Percentiles rank a stretch among this genome's conserved stretches.
phyloP scores from a whole-genome alignment of 805 yeast genomes.

The Saturnispora gosingensis region DNA sequence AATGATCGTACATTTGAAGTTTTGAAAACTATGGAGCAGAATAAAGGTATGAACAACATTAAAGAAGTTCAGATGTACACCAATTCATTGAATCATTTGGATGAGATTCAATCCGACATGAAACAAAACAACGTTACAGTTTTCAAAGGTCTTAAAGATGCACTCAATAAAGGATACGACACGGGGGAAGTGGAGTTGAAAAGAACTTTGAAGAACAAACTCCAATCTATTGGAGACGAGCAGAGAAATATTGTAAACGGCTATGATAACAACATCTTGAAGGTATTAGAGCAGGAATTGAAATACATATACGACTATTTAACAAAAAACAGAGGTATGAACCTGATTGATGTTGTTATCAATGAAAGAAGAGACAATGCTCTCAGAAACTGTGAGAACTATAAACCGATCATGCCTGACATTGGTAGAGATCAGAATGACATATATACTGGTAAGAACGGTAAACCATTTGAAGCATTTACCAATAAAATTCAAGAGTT shows the following conservation, averaged over 20 bases:
- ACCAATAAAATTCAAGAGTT: slow-evolving; percentile 10
- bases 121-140: slow-evolving; percentile 29
- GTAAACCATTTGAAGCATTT: slow-evolving; percentile 14
- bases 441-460: slow-evolving; percentile 22
- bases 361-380: slow-evolving; percentile 32
- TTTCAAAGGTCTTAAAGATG: slow-evolving; percentile 60
- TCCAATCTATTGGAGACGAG: slow-evolving; percentile 24
- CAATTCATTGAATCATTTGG: slow-evolving; percentile 27
- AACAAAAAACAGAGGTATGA: slow-evolving; percentile 21
- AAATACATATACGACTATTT: slow-evolving; percentile 39
- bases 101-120: slow-evolving; percentile 15
- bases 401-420: slow-evolving; percentile 32
- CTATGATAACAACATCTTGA: slow-evolving; percentile 28
- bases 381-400: slow-evolving; percentile 33
- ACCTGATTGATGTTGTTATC: slow-evolving; percentile 29
- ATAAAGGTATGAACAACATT: slow-evolving; percentile 23
- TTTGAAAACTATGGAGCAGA: slow-evolving; percentile 17
- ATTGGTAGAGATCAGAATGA: slow-evolving; percentile 24
- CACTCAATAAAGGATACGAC: slow-evolving; percentile 45
- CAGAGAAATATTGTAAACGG: slow-evolving; percentile 2
- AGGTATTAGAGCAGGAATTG: slow-evolving; percentile 28
- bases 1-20: slow-evolving; percentile 4
- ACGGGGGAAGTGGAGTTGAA: slow-evolving; percentile 49
- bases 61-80: slow-evolving; percentile 37
- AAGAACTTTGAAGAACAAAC: slow-evolving; percentile 37